Base-by-base conservation (phyloP, 805 yeast species). In the Jamesozyma spencerorum region DNA sequence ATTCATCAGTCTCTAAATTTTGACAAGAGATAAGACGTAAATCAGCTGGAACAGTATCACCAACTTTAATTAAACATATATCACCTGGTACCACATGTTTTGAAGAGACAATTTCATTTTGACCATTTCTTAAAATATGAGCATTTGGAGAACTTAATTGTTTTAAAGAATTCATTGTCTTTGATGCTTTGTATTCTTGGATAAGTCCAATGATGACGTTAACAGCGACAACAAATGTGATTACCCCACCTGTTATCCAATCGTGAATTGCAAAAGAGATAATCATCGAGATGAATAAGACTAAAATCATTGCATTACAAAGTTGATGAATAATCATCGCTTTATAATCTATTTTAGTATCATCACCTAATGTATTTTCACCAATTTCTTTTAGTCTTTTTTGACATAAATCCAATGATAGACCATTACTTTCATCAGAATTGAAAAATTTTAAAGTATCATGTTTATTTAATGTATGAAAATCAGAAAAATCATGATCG, bases 1-100 rank as follows among this genome's bases (percentile, higher is more conserved):
- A 80, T 65, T 92, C 97, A 64, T 92, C 97, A 40, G 94, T 79
- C 38, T 81, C 71, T 47, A 92, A 71, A 55, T 87, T 90, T 31
- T 77, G 82, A 6, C 90, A 75, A 40, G 77, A 78, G 5, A 78
- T 70, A 39, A 92, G 65, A 51, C 98, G 74, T 28, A 92, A 66
- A 62, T 92, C 99, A 0, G 98, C 98, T 1, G 99, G 98, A 36
- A 92, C 77, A 43, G 96, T 74, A 64, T 92, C 99, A 49, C 99
- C 99, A 36, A 87, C 92, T 37, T 81, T 66, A 49, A 92, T 83
- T 48, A 80, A 79, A 37, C 90, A 92, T 51, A 92, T 63, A 60
- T 92, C 99, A 44, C 99, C 99, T 2, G 97, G 97, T 11, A 92
- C 99, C 42, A 92, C 74, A 32, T 75, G 74, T 1, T 86, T 74